Evolutionary conservation across 345 rosid species (phyloP), one percentile per base, ranked within the genome.

Genomic region (Geranium brycei): DNA sequence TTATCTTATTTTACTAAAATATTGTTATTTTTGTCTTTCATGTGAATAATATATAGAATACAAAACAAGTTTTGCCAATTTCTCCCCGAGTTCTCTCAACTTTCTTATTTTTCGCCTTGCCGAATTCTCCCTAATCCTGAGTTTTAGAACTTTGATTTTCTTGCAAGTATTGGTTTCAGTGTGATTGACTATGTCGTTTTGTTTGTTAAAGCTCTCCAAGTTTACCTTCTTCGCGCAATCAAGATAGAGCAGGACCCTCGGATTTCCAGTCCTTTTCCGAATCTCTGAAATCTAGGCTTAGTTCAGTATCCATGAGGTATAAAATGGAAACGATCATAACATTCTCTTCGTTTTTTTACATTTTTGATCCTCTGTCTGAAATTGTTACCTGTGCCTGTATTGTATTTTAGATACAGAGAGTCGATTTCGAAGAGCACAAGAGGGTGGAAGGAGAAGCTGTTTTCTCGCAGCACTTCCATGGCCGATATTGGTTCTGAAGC

Each of bases 381-480:
- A 35, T 35, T 15, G 40, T 41, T 31, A 59, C 23, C 51, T 62
- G 19, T 51, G 17, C 18, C 59, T 17, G 51, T 17, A 40, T 1
- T 65, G 41, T 64, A 51, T 47, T 66, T 57, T 62, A 93, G 99
- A 76, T 93, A 87, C 78, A 93, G 86, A 72, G 99, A 93, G 64
- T 90, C 99, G 1, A 81, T 93, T 76, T 82, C 97, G 65, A 93
- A 84, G 87, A 80, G 95, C 76, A 90, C 99, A 51, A 79, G 91
- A 74, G 95, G 79, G 66, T 93, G 96, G 99, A 93, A 83, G 69
- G 99, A 93, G 68, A 83, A 83, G 72, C 77, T 90, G 68, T 93
- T 90, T 75, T 83, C 91, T 73, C 91, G 95, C 65, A 93, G 78
- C 68, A 77, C 79, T 40, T 67, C 87, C 60, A 72, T 84, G 85